Percentiles rank a stretch among this genome's conserved stretches.
phyloP scores from a whole-genome alignment of 495 filamentous ascomycete species.

The Hypoxylon trugodes region DNA sequence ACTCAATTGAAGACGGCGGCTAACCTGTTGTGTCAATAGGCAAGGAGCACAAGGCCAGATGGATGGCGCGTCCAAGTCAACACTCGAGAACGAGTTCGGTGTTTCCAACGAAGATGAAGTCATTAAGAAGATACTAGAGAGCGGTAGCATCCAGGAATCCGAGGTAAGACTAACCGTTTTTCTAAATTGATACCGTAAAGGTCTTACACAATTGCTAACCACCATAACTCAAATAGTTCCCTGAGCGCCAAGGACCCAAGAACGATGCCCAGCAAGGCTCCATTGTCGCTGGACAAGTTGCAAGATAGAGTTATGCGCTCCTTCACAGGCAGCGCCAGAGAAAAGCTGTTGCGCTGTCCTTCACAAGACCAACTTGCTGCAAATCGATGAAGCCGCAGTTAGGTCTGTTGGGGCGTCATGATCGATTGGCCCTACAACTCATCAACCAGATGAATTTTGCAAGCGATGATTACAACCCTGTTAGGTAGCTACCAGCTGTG shows the following conservation, averaged over 20 bases:
- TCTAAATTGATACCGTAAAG: neutral
- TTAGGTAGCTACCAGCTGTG: slow-evolving; percentile 4
- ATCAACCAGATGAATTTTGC: slow-evolving; percentile 11
- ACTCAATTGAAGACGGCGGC: slow-evolving; percentile 15
- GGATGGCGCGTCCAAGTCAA: slow-evolving; percentile 75
- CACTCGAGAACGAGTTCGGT: slow-evolving; percentile 88
- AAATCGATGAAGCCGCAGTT: neutral
- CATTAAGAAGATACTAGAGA: slow-evolving; percentile 80
- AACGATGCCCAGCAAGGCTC: slow-evolving; percentile 50
- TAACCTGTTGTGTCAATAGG: slow-evolving; percentile 56
- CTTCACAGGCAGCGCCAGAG: slow-evolving; percentile 10
- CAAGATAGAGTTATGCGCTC: slow-evolving; percentile 29
- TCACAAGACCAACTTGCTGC: neutral
- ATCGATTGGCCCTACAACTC: slow-evolving; percentile 1
- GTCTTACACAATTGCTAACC: neutral
- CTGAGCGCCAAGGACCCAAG: slow-evolving; percentile 51
- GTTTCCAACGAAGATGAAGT: slow-evolving; percentile 78
- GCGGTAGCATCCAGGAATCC: slow-evolving; percentile 72
- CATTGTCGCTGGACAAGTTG: slow-evolving; percentile 39
- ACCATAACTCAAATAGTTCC: slow-evolving; percentile 42
- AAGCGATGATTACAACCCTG: slow-evolving; percentile 16
- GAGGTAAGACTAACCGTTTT: slow-evolving; percentile 62
- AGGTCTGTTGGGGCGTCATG: neutral
- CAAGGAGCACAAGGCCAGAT: slow-evolving; percentile 85
- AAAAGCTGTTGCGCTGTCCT: slow-evolving; percentile 3